These are phyloP conservation scores for Cicer yamashitae DNA, from an alignment of 306 rosid genomes.

Conservation along the genomic window DNA sequence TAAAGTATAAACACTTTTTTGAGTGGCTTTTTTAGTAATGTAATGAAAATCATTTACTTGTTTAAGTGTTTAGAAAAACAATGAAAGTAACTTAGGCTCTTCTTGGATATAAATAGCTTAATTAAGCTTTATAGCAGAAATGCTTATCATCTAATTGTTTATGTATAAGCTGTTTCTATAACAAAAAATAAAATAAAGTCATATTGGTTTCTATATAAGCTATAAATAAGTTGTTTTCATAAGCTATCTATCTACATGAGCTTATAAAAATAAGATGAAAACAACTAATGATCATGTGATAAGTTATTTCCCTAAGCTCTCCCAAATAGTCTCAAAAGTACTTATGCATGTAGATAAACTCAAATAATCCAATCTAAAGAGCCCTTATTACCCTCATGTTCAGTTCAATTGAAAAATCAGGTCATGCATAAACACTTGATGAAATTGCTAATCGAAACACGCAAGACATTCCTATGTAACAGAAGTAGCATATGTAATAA, in stretches of 20 bases:
- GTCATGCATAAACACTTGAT: background rate
- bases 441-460: background rate
- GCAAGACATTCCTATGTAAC: too few species aligned
- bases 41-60: background rate
- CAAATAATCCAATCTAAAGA: background rate
- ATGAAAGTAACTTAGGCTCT: background rate
- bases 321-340: background rate
- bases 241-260: background rate
- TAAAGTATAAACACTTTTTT: background rate
- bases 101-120: background rate
- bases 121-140: background rate
- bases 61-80: background rate
- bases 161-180: background rate
- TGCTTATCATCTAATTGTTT: background rate
- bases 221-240: too few species aligned
- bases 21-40: background rate
- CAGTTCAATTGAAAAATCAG: background rate
- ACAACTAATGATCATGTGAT: background rate
- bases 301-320: background rate
- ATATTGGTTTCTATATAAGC: background rate
- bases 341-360: too few species aligned
- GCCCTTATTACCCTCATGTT: background rate
- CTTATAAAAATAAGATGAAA: background rate
- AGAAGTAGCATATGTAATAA: constrained; percentile 11
- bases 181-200: background rate